Evolutionary conservation across 225 moss, liverwort and hornwort species (phyloP).

Genomic region (Pseudoscleropodium purum): DNA sequence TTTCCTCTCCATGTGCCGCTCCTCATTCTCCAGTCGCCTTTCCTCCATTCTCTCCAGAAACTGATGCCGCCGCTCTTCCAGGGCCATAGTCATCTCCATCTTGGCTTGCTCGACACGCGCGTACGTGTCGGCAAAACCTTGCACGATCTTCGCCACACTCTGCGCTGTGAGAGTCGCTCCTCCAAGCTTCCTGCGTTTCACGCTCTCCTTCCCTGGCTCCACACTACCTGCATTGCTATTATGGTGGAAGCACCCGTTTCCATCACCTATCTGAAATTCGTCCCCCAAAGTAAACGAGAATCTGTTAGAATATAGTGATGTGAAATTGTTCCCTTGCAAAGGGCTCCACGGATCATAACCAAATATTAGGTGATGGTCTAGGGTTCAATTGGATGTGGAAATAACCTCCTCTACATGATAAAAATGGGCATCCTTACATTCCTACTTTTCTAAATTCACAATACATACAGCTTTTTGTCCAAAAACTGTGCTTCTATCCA

Average conservation of each 20-base stretch:
- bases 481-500: not conserved
- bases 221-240: slow-evolving; percentile 1
- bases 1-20: slow-evolving; percentile 30
- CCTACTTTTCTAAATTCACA: not conserved
- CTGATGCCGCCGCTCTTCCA: slow-evolving; percentile 41
- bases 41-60: slow-evolving; percentile 46
- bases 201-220: slow-evolving; percentile 29
- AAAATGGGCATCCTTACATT: not conserved
- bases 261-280: not conserved
- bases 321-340: not conserved
- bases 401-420: not conserved
- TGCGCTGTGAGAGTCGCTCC: slow-evolving; percentile 15
- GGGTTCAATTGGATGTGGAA: not conserved
- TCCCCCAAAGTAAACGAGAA: not conserved
- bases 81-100: slow-evolving; percentile 44
- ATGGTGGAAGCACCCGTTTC: not conserved
- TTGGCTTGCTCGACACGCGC: slow-evolving; percentile 39
- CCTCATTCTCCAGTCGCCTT: slow-evolving; percentile 41
- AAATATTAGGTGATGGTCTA: not conserved
- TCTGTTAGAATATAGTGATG: not conserved
- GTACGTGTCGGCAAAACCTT: slow-evolving; percentile 43
- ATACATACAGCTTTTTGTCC: too few species aligned
- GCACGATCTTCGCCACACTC: slow-evolving; percentile 33
- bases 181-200: slow-evolving; percentile 31
- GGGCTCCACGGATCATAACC: not conserved